Percentiles rank a stretch among this genome's conserved stretches.
Conservation (phyloP, 306 rosid species). For the Cicer bijugum region DNA sequence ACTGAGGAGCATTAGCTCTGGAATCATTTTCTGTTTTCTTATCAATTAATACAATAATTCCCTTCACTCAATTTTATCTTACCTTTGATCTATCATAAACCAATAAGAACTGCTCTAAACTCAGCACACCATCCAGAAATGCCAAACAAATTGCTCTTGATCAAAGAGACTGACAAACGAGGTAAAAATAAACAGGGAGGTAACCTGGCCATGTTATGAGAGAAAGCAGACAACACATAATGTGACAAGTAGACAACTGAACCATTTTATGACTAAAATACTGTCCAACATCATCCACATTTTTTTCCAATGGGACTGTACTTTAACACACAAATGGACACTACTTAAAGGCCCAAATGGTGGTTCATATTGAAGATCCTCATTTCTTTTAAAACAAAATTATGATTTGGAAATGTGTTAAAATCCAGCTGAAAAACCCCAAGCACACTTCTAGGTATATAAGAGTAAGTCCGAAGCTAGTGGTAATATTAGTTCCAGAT, state of each 20-base stretch:
- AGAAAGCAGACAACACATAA: constrained; percentile 22
- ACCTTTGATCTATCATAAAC: no score
- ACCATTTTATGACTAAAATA: not conserved
- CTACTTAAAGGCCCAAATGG: constrained; percentile 33
- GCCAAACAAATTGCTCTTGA: not conserved
- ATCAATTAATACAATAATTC: no score
- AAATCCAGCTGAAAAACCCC: constrained; percentile 37
- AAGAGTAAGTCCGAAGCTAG: constrained; percentile 14
- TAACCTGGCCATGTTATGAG: constrained; percentile 8
- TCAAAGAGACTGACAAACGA: constrained; percentile 2
- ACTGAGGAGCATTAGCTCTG: no score
- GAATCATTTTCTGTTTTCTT: no score
- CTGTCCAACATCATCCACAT: not conserved
- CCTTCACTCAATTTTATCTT: no score
- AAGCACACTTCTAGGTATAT: not conserved
- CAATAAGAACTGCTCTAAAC: constrained; percentile 28
- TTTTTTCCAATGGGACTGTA: constrained; percentile 33
- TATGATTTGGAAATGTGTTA: not conserved
- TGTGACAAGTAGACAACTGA: not conserved
- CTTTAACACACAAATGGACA: constrained; percentile 28
- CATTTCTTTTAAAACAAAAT: constrained; percentile 17
- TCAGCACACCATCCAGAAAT: not conserved
- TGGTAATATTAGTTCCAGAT: not conserved
- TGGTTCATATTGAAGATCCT: constrained; percentile 24
- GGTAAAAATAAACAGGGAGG: constrained; percentile 20